Base-by-base conservation (phyloP, 768 basidiomycete species). In the Dioszegia aurantiaca region DNA sequence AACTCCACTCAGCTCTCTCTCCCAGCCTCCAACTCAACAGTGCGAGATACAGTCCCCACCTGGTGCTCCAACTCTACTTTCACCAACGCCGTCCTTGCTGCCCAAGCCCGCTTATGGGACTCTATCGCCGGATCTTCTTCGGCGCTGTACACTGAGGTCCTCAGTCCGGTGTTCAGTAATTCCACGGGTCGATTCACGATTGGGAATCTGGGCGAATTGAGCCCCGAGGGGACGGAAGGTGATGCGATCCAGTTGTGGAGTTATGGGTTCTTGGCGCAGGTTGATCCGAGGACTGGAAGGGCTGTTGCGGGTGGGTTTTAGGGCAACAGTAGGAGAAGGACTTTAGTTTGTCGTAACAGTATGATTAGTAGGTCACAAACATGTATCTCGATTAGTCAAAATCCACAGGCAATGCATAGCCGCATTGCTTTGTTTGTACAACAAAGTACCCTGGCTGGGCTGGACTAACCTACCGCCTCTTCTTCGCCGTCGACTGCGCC, bases 71-170 rank as follows among this genome's bases (percentile, higher is more conserved):
- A 80, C 63, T 64, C 54, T 14, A 49, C 54, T 17, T 73, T 81
- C 42, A 74, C 79, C 33, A 60, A 72, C 26, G 58, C 63, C 44
- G 63, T 81, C 23, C 63, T 71, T 45, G 69, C 73, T 36, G 80
- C 79, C 28, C 78, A 80, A 68, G 64, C 65, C 16, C 59, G 75
- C 12, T 61, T 80, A n/a, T 80, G 80, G 80, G 60, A 67, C 26
- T 70, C 76, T 30, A 80, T 81, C 58, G 70, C 67, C 10, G 80
- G 80, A 19, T 77, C 77, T 47, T 59, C 66, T 14, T 40, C 67
- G 75, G 79, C 75, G 52, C 65, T 79, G 10, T 79, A 76, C 65
- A 75, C 79, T 6, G 80, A 80, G 61, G 80, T 81, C 6, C 79
- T 80, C 77, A 74, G 76, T 21, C 79, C 78, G 56, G 64, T 69